Base-by-base conservation (phyloP, 352 stramenopile species). In the Pilasporangium apinafurcum region DNA sequence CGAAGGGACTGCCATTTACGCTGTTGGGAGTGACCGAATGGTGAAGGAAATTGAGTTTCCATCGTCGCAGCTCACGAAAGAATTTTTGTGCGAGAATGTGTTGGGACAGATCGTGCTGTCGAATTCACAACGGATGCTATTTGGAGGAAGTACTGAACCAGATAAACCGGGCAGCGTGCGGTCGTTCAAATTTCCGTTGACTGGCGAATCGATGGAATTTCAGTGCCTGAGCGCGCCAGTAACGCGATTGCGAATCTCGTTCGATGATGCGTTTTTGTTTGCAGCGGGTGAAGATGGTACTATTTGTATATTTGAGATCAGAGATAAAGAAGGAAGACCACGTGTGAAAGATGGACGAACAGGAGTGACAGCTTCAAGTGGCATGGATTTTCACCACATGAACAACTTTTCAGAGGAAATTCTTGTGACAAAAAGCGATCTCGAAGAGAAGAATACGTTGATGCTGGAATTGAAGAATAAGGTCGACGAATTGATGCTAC, bases 381-480 rank as follows among this genome's bases (percentile, higher is more conserved):
- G 41, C 43, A 37, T 44, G 32, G 28, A 57, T 17, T 60, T 51
- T 34, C 44, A 62, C 42, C 42, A 55, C 22, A 12, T 37, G 8
- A 44, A 37, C 18, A 44, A 62, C 32, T 88, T 88, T 44, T 86
- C 70, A 2, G 76, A 90, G 38, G 83, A 89, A 48, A 82, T 90
- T 36, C 46, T 91, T 26, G 75, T 91, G 20, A 98, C 89, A 25
- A 95, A 95, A 44, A 86, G 67, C 24, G 89, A 97, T 48, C 57
- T 97, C 37, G 91, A 98, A 52, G 92, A 98, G 56, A 96, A 95
- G 50, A 91, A 93, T 36, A 74, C 64, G 16, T 52, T 92, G 26
- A 96, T 97, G 78, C 37, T 83, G 45, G 90, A 98, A 52, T 65
- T 98, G n/a, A 95, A 95, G 55, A 94, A 78, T 54, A 97, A 98